phyloP scores from a whole-genome alignment of 148 eudicot species.

The Limonium bicolor region DNA sequence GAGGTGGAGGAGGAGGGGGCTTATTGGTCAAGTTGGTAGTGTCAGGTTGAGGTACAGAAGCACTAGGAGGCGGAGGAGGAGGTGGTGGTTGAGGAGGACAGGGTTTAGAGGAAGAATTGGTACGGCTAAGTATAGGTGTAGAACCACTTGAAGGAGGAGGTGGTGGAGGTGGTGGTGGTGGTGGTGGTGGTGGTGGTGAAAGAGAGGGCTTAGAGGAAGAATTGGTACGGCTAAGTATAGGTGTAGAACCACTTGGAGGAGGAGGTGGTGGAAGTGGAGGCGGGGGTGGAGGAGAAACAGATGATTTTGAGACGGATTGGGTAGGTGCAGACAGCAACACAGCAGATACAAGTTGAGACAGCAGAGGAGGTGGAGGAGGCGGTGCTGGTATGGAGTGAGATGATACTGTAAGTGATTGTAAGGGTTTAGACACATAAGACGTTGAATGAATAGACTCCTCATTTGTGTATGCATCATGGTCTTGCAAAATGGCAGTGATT shows the following conservation, averaged over 20 bases:
- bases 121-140: not conserved
- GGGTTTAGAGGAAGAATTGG: constrained; percentile 5
- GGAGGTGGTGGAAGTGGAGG: constrained; percentile 9
- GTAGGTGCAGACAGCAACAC: not conserved
- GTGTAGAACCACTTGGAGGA: constrained; percentile 1
- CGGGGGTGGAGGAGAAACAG: constrained; percentile 6
- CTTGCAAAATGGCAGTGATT: constrained; percentile 60
- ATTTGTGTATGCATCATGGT: constrained; percentile 20
- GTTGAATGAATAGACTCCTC: constrained; percentile 13
- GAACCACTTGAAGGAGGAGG: not conserved
- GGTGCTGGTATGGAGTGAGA: constrained; percentile 6
- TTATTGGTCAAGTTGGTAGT: not conserved
- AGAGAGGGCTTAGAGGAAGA: not conserved
- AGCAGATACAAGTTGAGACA: not conserved
- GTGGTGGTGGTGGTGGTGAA: constrained; percentile 12
- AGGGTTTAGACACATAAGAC: constrained; percentile 10
- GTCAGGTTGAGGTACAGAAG: constrained; percentile 1
- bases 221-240: not conserved
- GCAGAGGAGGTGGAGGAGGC: constrained; percentile 6
- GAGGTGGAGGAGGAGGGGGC: constrained; percentile 14
- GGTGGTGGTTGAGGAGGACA: constrained; percentile 10
- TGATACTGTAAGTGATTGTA: constrained; percentile 7
- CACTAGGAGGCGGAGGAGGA: constrained; percentile 10
- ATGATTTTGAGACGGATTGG: not conserved
- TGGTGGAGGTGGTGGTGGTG: constrained; percentile 12